Evolutionary conservation across 257 asterid species (phyloP), one percentile per base, ranked within the genome.

Genomic region (Haberlea rhodopensis): DNA sequence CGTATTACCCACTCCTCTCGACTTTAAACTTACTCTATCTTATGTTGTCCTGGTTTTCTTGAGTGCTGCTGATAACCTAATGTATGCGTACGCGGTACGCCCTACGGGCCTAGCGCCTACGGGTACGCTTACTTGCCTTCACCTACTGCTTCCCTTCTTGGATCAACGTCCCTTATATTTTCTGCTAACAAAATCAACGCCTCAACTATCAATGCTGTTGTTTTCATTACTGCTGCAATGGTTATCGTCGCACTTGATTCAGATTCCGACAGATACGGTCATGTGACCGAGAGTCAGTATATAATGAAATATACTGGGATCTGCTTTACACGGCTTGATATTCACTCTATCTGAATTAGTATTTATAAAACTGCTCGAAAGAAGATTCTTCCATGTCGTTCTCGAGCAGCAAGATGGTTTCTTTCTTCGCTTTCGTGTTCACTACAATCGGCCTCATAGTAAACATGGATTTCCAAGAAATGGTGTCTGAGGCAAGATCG

Each of bases 81-180:
- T 91, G 95, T 91, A 88, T 29, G 96, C 98, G 2, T 91, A 91
- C n/a, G n/a, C n/a, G n/a, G n/a, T n/a, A n/a, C n/a, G n/a, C n/a
- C n/a, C n/a, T n/a, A n/a, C n/a, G n/a, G n/a, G n/a, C n/a, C n/a
- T n/a, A n/a, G n/a, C n/a, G n/a, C n/a, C n/a, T n/a, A n/a, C 26
- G 98, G 95, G 21, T 88, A 91, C 1, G 98, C 98, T 0, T 86
- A 91, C 69, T 59, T 91, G 45, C 98, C 98, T 0, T 95, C 98
- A 25, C 88, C 98, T 2, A 91, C 98, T 0, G 98, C 98, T 52
- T 81, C 98, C 52, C 87, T 91, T 15, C 27, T 91, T 56, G 95
- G 96, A 57, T 85, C 98, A 2, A 74, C 92, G 1, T 77, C 90
- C 20, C 76, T 91, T 62, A 84, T 86, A 22, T 91, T 91, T 53